phyloP scores from a whole-genome alignment of 78 protist species.

The Dictyostelium brefeldianum region DNA sequence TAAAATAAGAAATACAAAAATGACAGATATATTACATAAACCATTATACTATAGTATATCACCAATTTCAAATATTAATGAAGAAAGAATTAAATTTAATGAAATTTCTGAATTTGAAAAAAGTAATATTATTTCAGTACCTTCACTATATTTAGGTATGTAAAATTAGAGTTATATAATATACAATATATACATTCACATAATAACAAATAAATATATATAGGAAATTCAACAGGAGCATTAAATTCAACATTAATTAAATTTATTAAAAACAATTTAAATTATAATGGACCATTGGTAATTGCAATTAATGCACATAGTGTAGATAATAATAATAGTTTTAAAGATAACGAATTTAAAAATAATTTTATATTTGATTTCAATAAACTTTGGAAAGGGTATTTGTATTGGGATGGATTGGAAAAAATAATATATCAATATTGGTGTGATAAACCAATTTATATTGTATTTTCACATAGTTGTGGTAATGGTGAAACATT shows the following conservation, averaged over 20 bases:
- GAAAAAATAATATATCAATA: background rate
- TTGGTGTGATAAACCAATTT: background rate
- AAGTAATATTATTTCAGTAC: background rate
- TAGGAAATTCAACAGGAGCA: conserved; percentile 1
- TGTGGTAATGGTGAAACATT: background rate
- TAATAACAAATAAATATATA: too few relatives aligned
- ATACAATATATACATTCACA: too few relatives aligned
- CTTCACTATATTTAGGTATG: background rate
- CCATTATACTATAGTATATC: background rate
- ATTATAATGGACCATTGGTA: background rate
- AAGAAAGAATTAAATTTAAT: conserved; percentile 1
- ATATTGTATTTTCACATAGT: background rate
- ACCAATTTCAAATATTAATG: background rate
- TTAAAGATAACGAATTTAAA: conserved; percentile 2
- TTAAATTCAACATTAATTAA: background rate
- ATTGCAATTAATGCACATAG: background rate
- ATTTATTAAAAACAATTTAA: background rate
- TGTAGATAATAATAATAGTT: background rate
- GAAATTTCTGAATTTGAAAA: background rate
- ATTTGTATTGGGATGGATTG: background rate
- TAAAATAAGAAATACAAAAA: too few relatives aligned
- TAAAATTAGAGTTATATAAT: background rate
- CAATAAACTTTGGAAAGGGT: background rate
- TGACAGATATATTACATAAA: background rate
- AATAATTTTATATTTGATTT: background rate